Conservation (phyloP, 345 rosid species). For the Eucalyptus dawsonii region DNA sequence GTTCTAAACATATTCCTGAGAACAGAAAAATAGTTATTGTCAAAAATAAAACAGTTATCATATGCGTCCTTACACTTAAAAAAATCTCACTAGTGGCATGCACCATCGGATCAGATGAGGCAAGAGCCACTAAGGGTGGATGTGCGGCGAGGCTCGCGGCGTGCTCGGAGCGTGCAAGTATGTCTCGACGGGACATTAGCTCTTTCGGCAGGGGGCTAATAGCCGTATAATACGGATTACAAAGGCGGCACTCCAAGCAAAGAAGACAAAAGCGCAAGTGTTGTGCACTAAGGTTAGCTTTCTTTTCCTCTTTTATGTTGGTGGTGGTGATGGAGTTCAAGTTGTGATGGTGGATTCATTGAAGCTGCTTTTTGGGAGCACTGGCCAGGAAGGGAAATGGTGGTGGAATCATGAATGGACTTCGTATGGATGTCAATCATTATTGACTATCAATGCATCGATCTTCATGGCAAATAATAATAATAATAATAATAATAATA, state of each 20-base stretch:
- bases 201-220: not conserved
- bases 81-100: fast-evolving
- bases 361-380: not conserved
- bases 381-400: not conserved
- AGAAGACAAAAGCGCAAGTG: not conserved
- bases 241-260: not conserved
- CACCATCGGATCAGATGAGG: not conserved
- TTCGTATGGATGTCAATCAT: not conserved
- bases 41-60: fast-evolving
- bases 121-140: not conserved
- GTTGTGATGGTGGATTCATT: not conserved
- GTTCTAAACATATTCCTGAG: fast-evolving
- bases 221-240: no score
- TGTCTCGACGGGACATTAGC: not conserved
- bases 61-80: fast-evolving
- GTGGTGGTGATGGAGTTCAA: not conserved
- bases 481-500: no score
- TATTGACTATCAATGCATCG: not conserved
- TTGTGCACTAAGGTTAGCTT: not conserved
- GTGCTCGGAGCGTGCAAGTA: not conserved
- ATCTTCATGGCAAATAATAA: not conserved
- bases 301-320: not conserved
- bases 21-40: no score
- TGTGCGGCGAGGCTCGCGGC: not conserved
- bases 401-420: not conserved